Base-by-base conservation (phyloP, 768 basidiomycete genomes). In the Pleurotus ostreatus region DNA sequence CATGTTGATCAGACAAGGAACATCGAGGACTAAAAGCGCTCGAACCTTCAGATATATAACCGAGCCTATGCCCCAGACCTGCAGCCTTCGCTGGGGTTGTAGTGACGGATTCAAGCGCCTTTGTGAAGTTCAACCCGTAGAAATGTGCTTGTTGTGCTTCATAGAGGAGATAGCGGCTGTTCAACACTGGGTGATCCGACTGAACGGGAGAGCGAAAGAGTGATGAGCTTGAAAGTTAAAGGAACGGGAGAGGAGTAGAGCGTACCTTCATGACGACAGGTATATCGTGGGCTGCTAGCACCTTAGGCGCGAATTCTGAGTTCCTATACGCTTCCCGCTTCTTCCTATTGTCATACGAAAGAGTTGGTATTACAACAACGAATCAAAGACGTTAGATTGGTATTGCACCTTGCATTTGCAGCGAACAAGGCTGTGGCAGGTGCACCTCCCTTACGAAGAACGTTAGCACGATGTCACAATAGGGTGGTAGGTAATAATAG, bases 371-470 rank as follows among this genome's bases (percentile, higher is more conserved):
- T 9, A 1, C 30, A 9, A 34, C 30, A 34, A 34, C 7, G 11
- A 11, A 11, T 3, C 30, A 34, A 0, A 25, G 23, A 25, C 23
- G 38, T 16, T 12, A 3, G 39, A 11, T 15, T 8, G 11, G 3
- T 47, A 11, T 39, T 57, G 18, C 51, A 79, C 78, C 77, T 70
- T 47, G 79, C 76, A 61, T 83, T 84, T 7, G 81, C 77, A 1
- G 89, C 85, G 60, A 91, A 92, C 46, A 92, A 76, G 0, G 91
- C 89, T 20, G 88, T 75, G 0, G 86, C 81, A 1, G 91, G 91
- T 13, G 82, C 61, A 8, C 73, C 72, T 4, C 76, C 80, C 78
- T 73, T 38, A n/a, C 3, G 8, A 38, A 5, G 38, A 25, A 3
- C 44, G 15, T 46, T 38, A 59, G 30, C 9, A 34, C 30, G 11